Evolutionary conservation across 1,284 basidiomycete genomes (phyloP), one percentile per base, ranked within the genome.

Genomic region (Wallemia mellicola): DNA sequence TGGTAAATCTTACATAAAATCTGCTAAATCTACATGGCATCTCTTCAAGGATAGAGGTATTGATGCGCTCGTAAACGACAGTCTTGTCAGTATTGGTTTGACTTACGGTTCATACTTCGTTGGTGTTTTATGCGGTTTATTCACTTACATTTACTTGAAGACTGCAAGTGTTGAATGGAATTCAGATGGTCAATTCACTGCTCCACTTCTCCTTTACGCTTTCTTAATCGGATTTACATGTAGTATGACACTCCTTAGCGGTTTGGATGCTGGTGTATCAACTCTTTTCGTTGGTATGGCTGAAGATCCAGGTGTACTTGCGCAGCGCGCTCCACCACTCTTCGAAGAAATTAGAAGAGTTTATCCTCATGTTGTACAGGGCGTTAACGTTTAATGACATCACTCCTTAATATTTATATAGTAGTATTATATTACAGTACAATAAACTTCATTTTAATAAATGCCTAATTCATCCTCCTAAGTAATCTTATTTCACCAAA

Each of bases 61-160:
- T 64, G 82, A 86, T 66, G 83, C 82, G 0, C 70, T 92, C 19
- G 76, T 88, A 66, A 88, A 91, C 67, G 86, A 91, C 69, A 83
- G 79, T 1, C 75, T 91, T 22, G 81, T 88, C 62, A 78, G 81
- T 65, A 86, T 83, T 80, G 79, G 79, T 1, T 67, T 81, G 63
- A 80, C 75, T 0, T 82, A 79, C 79, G 83, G 84, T 25, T 79
- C 79, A 2, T 89, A 87, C 68, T 73, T 76, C 58, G 79, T 87
- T 61, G 87, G 84, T 14, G 71, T 86, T 61, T 68, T 85, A 17
- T 84, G 77, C 61, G 82, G 80, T 1, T 71, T 89, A 19, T 87
- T 89, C 65, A 79, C 77, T 0, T 92, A 83, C 68, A 71, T 89
- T 24, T 92, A 89, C 69, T 71, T 88, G 14, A 48, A 48, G 19